These are phyloP conservation scores for Aeminium ludgeri DNA, from an alignment of 495 filamentous ascomycete genomes.

Conservation along the genomic window DNA sequence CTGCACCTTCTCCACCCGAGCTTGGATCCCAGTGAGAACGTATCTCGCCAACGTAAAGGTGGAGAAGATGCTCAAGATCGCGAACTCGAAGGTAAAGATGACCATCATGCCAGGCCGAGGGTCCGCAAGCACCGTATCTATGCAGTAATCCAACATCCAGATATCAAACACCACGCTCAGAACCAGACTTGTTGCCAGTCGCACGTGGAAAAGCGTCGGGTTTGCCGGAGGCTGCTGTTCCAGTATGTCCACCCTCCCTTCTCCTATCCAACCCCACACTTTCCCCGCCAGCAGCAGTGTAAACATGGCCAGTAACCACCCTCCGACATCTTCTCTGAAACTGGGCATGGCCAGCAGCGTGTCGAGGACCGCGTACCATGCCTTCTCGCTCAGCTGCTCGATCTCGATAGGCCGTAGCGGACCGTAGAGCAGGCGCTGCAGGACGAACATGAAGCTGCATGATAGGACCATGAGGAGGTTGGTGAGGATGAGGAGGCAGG, in stretches of 20 bases:
- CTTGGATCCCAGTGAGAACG: conserved; percentile 60
- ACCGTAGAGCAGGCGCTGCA: conserved; percentile 83
- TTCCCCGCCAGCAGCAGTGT: conserved; percentile 79
- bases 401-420: conserved; percentile 83
- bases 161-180: conserved; percentile 61
- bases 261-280: conserved; percentile 96
- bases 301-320: conserved; percentile 92
- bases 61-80: conserved; percentile 64
- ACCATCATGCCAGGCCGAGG: conserved; percentile 97
- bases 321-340: conserved; percentile 85
- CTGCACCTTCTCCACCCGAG: conserved; percentile 54
- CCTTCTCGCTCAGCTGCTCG: conserved; percentile 92
- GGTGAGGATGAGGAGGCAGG: conserved; percentile 84
- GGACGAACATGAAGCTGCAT: conserved; percentile 54
- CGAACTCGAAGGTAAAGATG: conserved; percentile 98
- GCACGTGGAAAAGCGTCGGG: conserved; percentile 72
- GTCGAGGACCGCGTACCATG: conserved; percentile 93
- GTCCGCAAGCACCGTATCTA: conserved; percentile 65
- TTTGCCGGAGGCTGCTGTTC: conserved; percentile 92
- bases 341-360: conserved; percentile 98
- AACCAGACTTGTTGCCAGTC: conserved; percentile 60
- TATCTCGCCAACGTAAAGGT: conserved; percentile 65
- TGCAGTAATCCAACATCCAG: conserved; percentile 60
- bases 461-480: conserved; percentile 70
- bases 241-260: conserved; percentile 80